Conservation (phyloP, 139 green algal genomes). For the Picochlorum sp. region DNA sequence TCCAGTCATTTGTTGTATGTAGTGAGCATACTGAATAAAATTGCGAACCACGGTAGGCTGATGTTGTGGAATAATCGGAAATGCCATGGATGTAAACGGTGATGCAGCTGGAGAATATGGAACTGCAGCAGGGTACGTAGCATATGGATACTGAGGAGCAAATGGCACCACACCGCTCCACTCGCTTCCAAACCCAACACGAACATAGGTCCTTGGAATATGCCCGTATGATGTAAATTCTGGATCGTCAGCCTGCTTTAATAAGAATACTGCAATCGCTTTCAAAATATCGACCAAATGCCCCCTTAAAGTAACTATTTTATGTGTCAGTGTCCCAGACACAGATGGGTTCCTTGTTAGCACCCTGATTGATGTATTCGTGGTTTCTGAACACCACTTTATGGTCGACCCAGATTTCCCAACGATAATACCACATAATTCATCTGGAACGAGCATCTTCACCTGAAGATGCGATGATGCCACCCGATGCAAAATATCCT, state of each 20-base stretch:
- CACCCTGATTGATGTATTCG: constrained; percentile 28
- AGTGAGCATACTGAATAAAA: neutral
- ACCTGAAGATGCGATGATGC: constrained; percentile 15
- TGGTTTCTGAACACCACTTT: constrained; percentile 54
- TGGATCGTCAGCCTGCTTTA: constrained; percentile 29
- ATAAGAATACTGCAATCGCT: constrained; percentile 15
- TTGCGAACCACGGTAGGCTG: neutral
- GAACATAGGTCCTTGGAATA: constrained; percentile 8
- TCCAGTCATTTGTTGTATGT: too few species aligned
- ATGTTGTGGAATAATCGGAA: neutral
- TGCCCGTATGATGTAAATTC: constrained; percentile 19
- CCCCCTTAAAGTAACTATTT: constrained; percentile 27
- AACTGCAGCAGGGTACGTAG: too few species aligned
- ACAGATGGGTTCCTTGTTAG: neutral
- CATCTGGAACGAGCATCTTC: constrained; percentile 61
- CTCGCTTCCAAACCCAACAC: neutral
- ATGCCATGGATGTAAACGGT: too few species aligned
- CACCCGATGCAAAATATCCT: too few species aligned
- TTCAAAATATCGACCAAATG: constrained; percentile 15
- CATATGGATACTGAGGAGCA: constrained; percentile 3
- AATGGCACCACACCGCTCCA: neutral
- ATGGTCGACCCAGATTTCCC: constrained; percentile 70
- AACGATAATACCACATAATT: constrained; percentile 69
- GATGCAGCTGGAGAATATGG: too few species aligned
- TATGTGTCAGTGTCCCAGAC: constrained; percentile 12